A percentile compares a stretch with the other conserved stretches of the same genome.
Conservation (phyloP, 441 rosid species). For the Gossypium aridum region DNA sequence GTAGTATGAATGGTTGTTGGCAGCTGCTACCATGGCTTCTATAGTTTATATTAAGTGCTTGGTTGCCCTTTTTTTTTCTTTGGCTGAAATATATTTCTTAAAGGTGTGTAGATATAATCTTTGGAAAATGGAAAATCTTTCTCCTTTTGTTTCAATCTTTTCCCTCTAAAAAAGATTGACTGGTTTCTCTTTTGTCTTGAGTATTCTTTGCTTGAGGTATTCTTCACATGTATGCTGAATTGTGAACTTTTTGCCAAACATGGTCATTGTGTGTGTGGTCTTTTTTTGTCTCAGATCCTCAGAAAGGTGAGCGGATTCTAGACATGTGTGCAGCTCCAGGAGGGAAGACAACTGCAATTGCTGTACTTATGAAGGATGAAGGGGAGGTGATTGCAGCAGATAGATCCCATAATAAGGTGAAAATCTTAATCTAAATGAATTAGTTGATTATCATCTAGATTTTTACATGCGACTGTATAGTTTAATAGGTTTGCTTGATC, state of each 20-base stretch:
- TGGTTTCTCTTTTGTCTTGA: not conserved
- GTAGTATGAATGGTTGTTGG: not conserved
- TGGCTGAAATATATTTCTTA: not conserved
- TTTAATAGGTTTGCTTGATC: not conserved
- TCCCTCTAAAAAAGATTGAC: not conserved
- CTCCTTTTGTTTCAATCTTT: not conserved
- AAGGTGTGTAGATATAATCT: not conserved
- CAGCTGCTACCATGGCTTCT: not conserved
- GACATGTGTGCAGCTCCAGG: constrained; percentile 99
- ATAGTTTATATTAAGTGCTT: not conserved
- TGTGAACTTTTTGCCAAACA: not conserved
- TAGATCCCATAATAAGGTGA: constrained; percentile 96
- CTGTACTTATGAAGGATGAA: constrained; percentile 78
- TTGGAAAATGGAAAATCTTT: not conserved
- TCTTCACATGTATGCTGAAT: not conserved
- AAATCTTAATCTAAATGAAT: constrained; percentile 5
- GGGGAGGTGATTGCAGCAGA: constrained; percentile 90
- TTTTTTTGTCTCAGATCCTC: constrained; percentile 63
- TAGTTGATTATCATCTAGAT: not conserved
- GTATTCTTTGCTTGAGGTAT: not conserved
- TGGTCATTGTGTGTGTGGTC: not conserved
- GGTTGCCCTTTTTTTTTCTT: not conserved
- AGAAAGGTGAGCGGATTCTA: constrained; percentile 76
- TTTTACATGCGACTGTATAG: not conserved
- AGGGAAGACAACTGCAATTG: constrained; percentile 94